A percentile compares a stretch with the other conserved stretches of the same genome.
Evolutionary conservation across 768 basidiomycete species (phyloP).

Genomic region (Psilocybe sp.): DNA sequence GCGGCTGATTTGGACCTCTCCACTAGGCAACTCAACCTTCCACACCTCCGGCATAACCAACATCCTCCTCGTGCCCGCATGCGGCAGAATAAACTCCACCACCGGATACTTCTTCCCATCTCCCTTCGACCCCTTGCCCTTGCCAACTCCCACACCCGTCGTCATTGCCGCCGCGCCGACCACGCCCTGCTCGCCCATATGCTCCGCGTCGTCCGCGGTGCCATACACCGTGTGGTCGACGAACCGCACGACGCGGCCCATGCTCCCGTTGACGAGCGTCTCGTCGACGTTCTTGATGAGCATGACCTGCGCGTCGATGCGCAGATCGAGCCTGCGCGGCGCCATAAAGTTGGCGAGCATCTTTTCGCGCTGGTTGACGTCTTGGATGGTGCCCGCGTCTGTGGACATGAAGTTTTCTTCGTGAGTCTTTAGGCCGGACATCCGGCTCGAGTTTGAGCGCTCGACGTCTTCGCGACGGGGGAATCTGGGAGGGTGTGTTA

Average conservation of each 20-base stretch:
- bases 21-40: slow-evolving; percentile 87
- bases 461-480: slow-evolving; percentile 93
- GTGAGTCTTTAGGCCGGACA: slow-evolving; percentile 56
- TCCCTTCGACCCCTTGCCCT: no score
- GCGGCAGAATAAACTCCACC: slow-evolving; percentile 70
- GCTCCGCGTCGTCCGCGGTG: slow-evolving; percentile 24
- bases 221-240: slow-evolving; percentile 47
- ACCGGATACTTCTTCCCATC: slow-evolving; percentile 47
- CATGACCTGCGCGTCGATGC: slow-evolving; percentile 88
- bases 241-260: slow-evolving; percentile 84
- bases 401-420: slow-evolving; percentile 49
- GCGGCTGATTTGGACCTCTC: slow-evolving; percentile 78
- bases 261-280: slow-evolving; percentile 88
- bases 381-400: slow-evolving; percentile 62
- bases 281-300: slow-evolving; percentile 94
- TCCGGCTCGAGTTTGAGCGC: slow-evolving; percentile 69
- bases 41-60: slow-evolving; percentile 71
- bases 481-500: slow-evolving; percentile 50
- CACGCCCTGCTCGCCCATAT: no score
- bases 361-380: slow-evolving; percentile 62
- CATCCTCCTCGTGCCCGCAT: slow-evolving; percentile 50
- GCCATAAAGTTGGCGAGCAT: slow-evolving; percentile 93
- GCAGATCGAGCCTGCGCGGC: slow-evolving; percentile 60
- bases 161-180: no score
- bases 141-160: no score